Evolutionary conservation across 176 grass and related monocot genomes (phyloP).

Genomic region (Oryza australiensis): DNA sequence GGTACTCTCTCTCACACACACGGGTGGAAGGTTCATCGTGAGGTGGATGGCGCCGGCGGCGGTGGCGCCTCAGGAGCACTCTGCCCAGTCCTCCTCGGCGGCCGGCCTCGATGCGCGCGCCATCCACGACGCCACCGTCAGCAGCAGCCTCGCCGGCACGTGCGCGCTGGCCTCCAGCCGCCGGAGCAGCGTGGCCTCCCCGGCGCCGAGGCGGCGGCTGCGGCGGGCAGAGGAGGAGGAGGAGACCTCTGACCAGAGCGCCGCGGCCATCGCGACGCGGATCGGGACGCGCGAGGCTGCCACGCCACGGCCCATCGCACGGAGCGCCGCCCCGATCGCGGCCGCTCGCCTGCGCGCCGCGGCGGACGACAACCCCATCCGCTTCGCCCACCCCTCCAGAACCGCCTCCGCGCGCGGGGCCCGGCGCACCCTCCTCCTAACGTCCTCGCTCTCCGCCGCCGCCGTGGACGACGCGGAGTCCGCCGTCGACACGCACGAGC

Average conservation of each 20-base stretch:
- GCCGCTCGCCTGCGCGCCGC: slow-evolving; percentile 23
- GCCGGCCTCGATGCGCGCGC: slow-evolving; percentile 31
- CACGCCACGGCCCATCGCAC: slow-evolving; percentile 14
- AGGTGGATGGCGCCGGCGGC: background rate
- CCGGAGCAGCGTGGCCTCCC: slow-evolving; percentile 21
- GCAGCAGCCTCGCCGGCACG: slow-evolving; percentile 48
- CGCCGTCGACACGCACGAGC: slow-evolving; percentile 50
- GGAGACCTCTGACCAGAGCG: slow-evolving; percentile 43
- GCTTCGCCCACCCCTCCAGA: slow-evolving; percentile 43
- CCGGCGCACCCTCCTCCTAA: background rate
- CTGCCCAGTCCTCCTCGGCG: slow-evolving; percentile 64
- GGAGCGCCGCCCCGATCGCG: background rate
- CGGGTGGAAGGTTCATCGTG: background rate
- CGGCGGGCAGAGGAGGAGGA: too few species aligned
- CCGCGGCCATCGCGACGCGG: slow-evolving; percentile 57
- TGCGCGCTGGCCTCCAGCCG: slow-evolving; percentile 45
- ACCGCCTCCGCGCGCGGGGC: slow-evolving; percentile 31
- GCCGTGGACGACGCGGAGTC: slow-evolving; percentile 29
- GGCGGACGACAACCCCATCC: slow-evolving; percentile 15
- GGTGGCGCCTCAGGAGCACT: slow-evolving; percentile 43
- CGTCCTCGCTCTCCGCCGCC: background rate
- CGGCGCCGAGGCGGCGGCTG: background rate
- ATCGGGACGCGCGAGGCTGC: slow-evolving; percentile 28
- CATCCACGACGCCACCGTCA: slow-evolving; percentile 47
- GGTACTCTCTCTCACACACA: background rate